Evolutionary conservation across 768 basidiomycete species (phyloP), one percentile per base, ranked within the genome.

Genomic region (Suillus decipiens): DNA sequence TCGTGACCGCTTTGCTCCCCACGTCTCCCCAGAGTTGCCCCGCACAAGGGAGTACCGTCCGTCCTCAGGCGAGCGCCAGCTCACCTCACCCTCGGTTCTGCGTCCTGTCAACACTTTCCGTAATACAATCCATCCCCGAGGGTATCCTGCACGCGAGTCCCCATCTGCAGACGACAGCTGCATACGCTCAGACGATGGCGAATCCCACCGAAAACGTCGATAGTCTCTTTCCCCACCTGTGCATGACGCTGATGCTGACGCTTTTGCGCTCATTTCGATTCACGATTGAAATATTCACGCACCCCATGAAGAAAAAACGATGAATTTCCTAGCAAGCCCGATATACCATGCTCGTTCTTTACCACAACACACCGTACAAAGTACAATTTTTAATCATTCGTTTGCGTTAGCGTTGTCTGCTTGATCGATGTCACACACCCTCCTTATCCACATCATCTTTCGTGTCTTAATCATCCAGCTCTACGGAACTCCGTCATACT

Each of bases 231-330:
- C 61, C 68, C 62, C 71, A 71, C 54, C 43, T 63, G 45, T 59
- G 42, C 43, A 61, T 54, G 28, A 42, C 48, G 53, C 47, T 62
- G 60, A 43, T 31, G 31, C 45, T 24, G 53, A 58, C 15, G 36
- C 24, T 41, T 53, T 59, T 51, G 33, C 58, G 34, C 60, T 42
- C 60, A 59, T 39, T 47, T 53, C 55, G 61, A 60, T 55, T 55
- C 63, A 75, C 63, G 73, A 75, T 65, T 55, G 59, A 56, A 61
- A 56, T 56, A 58, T 65, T 65, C 61, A 74, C 69, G 67, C 66
- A 64, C 59, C 54, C 59, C 63, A 73, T 63, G 72, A 75, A 66
- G 22, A 60, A 61, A n/a, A 68, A 66, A 74, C 61, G 74, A 73
- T 65, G 65, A 60, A 51, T 50, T 60, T 37, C 12, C 28, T 39